phyloP scores from a whole-genome alignment of 768 basidiomycete genomes.

The Tylopilus subfusipes region DNA sequence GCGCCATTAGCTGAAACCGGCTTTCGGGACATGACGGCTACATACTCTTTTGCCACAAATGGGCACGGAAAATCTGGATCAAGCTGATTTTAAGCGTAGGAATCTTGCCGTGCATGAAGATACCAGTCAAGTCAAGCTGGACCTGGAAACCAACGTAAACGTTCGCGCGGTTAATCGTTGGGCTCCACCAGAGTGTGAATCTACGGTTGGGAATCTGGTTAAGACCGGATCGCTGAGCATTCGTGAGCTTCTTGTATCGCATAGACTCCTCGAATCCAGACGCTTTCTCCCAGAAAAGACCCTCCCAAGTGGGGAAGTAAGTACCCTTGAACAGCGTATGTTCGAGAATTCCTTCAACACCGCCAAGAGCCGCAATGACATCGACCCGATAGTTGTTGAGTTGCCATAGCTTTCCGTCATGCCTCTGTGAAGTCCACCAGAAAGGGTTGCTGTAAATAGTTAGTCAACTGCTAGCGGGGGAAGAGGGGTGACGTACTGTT shows the following conservation, averaged over 20 bases:
- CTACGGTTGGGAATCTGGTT: slow-evolving; percentile 99
- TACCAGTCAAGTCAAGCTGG: slow-evolving; percentile 95
- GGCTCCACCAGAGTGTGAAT: slow-evolving; percentile 99
- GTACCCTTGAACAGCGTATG: slow-evolving; percentile 98
- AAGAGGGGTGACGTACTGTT: slow-evolving; percentile 56
- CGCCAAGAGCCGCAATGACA: slow-evolving; percentile 95
- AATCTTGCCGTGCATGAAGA: slow-evolving; percentile 99
- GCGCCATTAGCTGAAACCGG: slow-evolving; percentile 7
- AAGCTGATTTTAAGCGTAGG: slow-evolving; percentile 97
- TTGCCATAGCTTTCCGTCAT: slow-evolving; percentile 95
- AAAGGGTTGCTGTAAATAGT: slow-evolving; percentile 76
- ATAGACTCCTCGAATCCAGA: slow-evolving; percentile 96
- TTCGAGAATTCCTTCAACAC: slow-evolving; percentile 95
- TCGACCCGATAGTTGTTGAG: slow-evolving; percentile 98
- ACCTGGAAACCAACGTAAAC: slow-evolving; percentile 99
- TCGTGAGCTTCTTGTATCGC: slow-evolving; percentile 95
- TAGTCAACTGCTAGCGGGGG: slow-evolving; percentile 1
- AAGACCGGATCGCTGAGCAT: slow-evolving; percentile 96
- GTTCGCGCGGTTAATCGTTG: slow-evolving; percentile 98
- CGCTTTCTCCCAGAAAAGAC: slow-evolving; percentile 98
- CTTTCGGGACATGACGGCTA: slow-evolving; percentile 24
- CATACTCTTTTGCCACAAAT: slow-evolving; percentile 99
- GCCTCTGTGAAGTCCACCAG: slow-evolving; percentile 99
- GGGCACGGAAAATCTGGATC: slow-evolving; percentile 99
- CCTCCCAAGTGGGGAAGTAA: slow-evolving; percentile 97